Conservation (phyloP, 1,284 basidiomycete species). For the Ustilago cynodontis region DNA sequence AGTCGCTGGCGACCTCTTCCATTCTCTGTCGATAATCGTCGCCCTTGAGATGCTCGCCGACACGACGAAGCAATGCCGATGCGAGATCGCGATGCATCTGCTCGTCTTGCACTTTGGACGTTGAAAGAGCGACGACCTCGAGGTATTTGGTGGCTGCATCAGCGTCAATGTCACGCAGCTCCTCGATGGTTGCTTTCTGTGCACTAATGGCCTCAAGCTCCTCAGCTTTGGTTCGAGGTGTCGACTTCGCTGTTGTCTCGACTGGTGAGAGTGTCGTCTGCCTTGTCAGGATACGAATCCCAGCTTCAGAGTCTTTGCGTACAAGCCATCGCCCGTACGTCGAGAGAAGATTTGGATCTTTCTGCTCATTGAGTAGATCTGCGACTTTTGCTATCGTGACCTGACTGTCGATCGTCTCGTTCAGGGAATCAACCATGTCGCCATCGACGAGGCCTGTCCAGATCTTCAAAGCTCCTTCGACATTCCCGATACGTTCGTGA, state of each 20-base stretch:
- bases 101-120: slow-evolving; percentile 43
- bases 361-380: slow-evolving; percentile 15
- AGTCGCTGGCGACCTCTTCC: slow-evolving; percentile 39
- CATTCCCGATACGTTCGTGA: slow-evolving; percentile 25
- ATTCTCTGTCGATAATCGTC: slow-evolving; percentile 22
- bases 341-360: slow-evolving; percentile 33
- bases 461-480: slow-evolving; percentile 40
- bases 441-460: slow-evolving; percentile 55
- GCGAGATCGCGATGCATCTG: slow-evolving; percentile 54
- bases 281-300: slow-evolving; percentile 49
- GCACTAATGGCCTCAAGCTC: slow-evolving; percentile 37
- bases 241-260: slow-evolving; percentile 14
- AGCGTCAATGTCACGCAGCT: slow-evolving; percentile 48
- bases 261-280: slow-evolving; percentile 9
- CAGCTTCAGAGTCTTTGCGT: slow-evolving; percentile 50
- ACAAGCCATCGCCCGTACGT: slow-evolving; percentile 61
- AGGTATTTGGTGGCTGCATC: slow-evolving; percentile 58
- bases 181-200: slow-evolving; percentile 43
- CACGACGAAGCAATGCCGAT: slow-evolving; percentile 22
- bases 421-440: slow-evolving; percentile 22
- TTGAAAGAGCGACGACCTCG: slow-evolving; percentile 59
- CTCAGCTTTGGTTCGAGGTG: slow-evolving; percentile 28
- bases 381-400: slow-evolving; percentile 35
- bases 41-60: slow-evolving; percentile 18
- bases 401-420: slow-evolving; percentile 11